phyloP scores from a whole-genome alignment of 163 green algal species.

The Volvox carteri region DNA sequence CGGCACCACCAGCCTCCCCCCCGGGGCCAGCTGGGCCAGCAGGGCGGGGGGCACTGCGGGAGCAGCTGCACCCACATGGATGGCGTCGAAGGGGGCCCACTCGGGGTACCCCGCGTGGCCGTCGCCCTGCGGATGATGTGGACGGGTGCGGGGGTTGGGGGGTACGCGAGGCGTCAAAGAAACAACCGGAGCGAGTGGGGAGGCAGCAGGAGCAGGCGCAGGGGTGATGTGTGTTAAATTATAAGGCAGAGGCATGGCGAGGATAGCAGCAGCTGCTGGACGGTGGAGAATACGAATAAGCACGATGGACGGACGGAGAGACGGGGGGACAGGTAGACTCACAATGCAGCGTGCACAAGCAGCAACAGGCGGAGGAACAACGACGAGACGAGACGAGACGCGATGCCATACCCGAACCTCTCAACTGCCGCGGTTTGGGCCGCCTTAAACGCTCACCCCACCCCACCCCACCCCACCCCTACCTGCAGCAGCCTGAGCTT shows the following conservation, averaged over 20 bases:
- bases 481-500: slow-evolving; percentile 49
- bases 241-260: too few relatives aligned
- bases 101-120: slow-evolving; percentile 38
- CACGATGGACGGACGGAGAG: too few relatives aligned
- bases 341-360: too few relatives aligned
- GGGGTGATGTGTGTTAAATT: too few relatives aligned
- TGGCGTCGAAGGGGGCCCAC: slow-evolving; percentile 83
- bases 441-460: not conserved
- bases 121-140: slow-evolving; percentile 32
- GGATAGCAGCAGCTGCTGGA: too few relatives aligned
- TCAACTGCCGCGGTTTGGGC: not conserved
- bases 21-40: slow-evolving; percentile 79
- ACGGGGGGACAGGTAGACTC: too few relatives aligned
- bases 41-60: slow-evolving; percentile 69
- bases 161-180: not conserved
- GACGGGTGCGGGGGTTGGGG: not conserved
- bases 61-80: slow-evolving; percentile 92
- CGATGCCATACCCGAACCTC: not conserved
- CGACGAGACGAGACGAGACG: too few relatives aligned
- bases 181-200: too few relatives aligned
- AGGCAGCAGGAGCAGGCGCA: too few relatives aligned
- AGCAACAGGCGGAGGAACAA: too few relatives aligned
- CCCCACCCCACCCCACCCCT: not conserved
- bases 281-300: too few relatives aligned
- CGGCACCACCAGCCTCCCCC: slow-evolving; percentile 87